These are phyloP conservation scores for Sporodiniella umbellata DNA, from an alignment of 371 early-diverging fungal genomes.

Conservation along the genomic window DNA sequence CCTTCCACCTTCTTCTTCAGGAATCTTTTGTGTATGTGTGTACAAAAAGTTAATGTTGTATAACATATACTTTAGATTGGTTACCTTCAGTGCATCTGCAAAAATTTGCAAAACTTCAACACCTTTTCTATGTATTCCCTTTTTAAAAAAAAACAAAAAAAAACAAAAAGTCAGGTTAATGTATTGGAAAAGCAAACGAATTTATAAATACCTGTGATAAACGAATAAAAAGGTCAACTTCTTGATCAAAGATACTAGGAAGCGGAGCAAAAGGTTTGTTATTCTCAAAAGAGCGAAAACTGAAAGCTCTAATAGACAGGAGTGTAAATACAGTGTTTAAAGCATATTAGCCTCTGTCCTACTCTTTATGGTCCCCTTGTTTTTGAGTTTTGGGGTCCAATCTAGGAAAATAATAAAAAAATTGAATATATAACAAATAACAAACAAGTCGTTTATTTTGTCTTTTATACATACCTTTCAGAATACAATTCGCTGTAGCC, in stretches of 20 bases:
- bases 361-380: constrained; percentile 67
- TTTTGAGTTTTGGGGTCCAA: constrained; percentile 54
- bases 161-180: background rate
- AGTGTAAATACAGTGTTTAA: no score
- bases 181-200: constrained; percentile 36
- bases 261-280: constrained; percentile 38
- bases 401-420: constrained; percentile 10
- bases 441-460: background rate
- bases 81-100: constrained; percentile 56
- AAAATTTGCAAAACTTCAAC: constrained; percentile 52
- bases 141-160: constrained; percentile 19
- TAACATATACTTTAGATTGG: no score
- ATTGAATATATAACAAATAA: background rate
- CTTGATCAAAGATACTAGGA: constrained; percentile 31
- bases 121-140: constrained; percentile 46
- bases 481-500: constrained; percentile 41
- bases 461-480: constrained; percentile 46
- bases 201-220: no score
- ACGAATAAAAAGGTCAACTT: constrained; percentile 26
- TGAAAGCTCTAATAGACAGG: constrained; percentile 66
- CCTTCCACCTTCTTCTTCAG: constrained; percentile 51
- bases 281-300: constrained; percentile 48
- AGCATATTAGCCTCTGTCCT: no score
- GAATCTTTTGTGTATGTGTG: constrained; percentile 44
- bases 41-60: no score